Percentiles rank a stretch among this genome's conserved stretches.
These are phyloP conservation scores for Furcasterigmium sp. DNA, from an alignment of 2,329 filamentous ascomycete genomes.

Conservation along the genomic window DNA sequence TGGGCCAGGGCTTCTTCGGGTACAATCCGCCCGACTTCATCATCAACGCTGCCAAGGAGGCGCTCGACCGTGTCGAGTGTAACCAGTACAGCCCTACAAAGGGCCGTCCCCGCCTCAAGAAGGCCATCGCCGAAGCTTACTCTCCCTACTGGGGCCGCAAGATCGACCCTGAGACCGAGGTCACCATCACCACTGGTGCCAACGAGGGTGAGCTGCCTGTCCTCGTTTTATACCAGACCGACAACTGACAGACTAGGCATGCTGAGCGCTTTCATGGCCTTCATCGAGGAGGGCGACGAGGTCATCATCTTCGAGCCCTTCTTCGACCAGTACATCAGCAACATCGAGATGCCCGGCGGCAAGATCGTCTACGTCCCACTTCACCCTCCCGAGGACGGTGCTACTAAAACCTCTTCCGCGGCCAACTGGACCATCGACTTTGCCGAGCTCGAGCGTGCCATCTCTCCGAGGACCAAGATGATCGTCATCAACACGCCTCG, in stretches of 20 bases:
- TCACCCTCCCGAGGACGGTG: conserved; percentile 78
- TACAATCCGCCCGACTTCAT: conserved; percentile 94
- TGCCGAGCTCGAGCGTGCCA: conserved; percentile 70
- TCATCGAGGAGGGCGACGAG: conserved; percentile 90
- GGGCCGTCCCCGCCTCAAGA: conserved; percentile 83
- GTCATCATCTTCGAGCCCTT: conserved; percentile 98
- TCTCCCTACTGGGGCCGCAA: conserved; percentile 79
- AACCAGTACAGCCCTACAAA: conserved; percentile 98
- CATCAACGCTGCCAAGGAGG: conserved; percentile 82
- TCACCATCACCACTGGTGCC: conserved; percentile 88
- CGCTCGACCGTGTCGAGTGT: conserved; percentile 87
- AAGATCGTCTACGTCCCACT: conserved; percentile 95
- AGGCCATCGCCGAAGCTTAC: conserved; percentile 91
- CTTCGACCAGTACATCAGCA: conserved; percentile 95
- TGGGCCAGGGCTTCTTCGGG: conserved; percentile 72
- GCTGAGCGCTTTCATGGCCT: conserved; percentile 96
- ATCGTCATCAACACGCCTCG: conserved; percentile 79
- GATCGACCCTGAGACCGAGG: conserved; percentile 84
- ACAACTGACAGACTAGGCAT: conserved; percentile 50
- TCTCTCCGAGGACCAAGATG: conserved; percentile 90
- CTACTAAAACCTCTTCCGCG: conserved; percentile 73
- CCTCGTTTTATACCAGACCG: neutral
- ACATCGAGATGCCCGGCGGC: conserved; percentile 97
- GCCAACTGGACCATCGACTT: conserved; percentile 87
- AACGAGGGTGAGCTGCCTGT: conserved; percentile 56